A percentile compares a stretch with the other conserved stretches of the same genome.
phyloP scores from a whole-genome alignment of 352 stramenopile species.

The Elongisporangium prolatum region DNA sequence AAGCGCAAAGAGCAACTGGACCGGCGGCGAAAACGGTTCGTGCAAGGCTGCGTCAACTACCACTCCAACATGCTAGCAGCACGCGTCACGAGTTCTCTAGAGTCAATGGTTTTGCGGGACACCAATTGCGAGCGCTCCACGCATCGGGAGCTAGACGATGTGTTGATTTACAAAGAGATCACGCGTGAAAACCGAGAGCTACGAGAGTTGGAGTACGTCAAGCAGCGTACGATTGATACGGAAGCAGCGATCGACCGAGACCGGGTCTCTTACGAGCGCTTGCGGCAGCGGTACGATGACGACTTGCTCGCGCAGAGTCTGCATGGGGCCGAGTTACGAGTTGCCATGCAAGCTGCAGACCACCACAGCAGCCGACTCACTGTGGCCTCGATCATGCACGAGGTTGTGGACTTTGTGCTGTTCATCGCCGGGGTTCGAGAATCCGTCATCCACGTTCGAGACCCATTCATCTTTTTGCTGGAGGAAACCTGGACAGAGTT shows the following conservation, averaged over 20 bases:
- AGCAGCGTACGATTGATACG: slow-evolving; percentile 40
- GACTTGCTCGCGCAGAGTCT: slow-evolving; percentile 38
- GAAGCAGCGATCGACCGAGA: slow-evolving; percentile 48
- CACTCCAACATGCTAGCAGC: slow-evolving; percentile 21
- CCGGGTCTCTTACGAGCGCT: slow-evolving; percentile 36
- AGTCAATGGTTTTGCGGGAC: slow-evolving; percentile 34
- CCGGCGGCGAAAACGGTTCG: slow-evolving; percentile 51
- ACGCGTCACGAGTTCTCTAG: slow-evolving; percentile 28
- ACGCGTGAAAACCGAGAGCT: slow-evolving; percentile 48
- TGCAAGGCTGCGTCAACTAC: slow-evolving; percentile 42
- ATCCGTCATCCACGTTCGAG: slow-evolving; percentile 33
- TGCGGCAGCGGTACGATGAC: slow-evolving; percentile 63
- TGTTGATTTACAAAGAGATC: slow-evolving; percentile 68
- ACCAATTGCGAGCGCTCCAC: slow-evolving; percentile 46
- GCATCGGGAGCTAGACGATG: slow-evolving; percentile 30
- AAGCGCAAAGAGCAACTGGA: slow-evolving; percentile 48
- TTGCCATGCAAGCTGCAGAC: slow-evolving; percentile 27
- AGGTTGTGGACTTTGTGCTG: slow-evolving; percentile 56
- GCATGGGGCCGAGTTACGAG: slow-evolving; percentile 25
- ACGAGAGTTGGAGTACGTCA: slow-evolving; percentile 42
- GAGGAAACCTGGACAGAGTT: slow-evolving; percentile 50
- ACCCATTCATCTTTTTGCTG: slow-evolving; percentile 31
- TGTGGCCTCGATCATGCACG: slow-evolving; percentile 26
- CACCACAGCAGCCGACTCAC: slow-evolving; percentile 42
- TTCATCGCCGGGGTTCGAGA: slow-evolving; percentile 47